Conservation (phyloP, 106 monocot species). For the Iris macrosiphon region DNA sequence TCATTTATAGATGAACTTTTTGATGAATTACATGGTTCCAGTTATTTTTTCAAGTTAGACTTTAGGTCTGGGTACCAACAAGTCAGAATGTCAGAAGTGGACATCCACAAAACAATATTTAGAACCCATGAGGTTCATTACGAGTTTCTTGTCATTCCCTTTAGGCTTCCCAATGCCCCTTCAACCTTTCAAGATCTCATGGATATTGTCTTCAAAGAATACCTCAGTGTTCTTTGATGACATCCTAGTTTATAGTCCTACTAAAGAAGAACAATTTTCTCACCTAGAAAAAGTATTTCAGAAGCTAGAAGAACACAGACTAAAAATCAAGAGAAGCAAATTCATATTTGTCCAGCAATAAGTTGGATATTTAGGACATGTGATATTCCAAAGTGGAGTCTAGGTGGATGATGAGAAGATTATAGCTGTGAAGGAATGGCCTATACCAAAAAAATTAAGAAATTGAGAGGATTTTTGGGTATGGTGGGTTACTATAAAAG, state of each 20-base stretch:
- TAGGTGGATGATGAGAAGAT: background rate
- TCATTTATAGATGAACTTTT: constrained; percentile 9
- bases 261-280: background rate
- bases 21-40: constrained; percentile 2
- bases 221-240: background rate
- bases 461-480: background rate
- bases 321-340: background rate
- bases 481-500: background rate
- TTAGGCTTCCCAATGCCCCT: background rate
- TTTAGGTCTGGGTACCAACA: constrained; percentile 6
- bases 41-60: constrained; percentile 4
- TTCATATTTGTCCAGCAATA: background rate
- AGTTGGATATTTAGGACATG: background rate
- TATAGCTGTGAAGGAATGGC: background rate
- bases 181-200: background rate
- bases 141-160: too few species aligned
- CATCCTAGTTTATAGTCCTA: background rate
- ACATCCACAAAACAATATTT: background rate
- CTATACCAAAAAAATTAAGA: background rate
- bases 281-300: background rate
- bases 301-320: too few species aligned
- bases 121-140: background rate
- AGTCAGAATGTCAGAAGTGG: background rate
- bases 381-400: background rate
- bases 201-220: background rate